Percentiles rank a stretch among this genome's conserved stretches.
phyloP scores from a whole-genome alignment of 1,284 basidiomycete genomes.

The Ganoderma meredithae region DNA sequence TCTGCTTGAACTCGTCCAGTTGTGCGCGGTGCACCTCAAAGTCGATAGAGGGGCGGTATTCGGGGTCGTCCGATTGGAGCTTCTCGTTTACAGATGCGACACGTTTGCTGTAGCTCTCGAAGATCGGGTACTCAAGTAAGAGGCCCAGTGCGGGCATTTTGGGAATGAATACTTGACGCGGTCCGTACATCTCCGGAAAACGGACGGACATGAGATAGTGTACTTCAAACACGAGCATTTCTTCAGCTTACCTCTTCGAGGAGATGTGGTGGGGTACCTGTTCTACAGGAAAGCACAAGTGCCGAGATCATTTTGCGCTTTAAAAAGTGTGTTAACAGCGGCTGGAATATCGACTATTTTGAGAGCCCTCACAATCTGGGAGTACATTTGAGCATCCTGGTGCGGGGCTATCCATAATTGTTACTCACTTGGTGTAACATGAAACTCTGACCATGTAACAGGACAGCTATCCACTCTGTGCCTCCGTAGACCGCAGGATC shows the following conservation, averaged over 20 bases:
- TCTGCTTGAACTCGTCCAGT: conserved; percentile 85
- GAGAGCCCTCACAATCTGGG: conserved; percentile 38
- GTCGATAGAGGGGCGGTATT: conserved; percentile 73
- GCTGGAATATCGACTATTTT: too few relatives aligned
- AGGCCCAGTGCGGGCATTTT: conserved; percentile 97
- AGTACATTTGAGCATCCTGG: conserved; percentile 3
- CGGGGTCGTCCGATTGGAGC: conserved; percentile 55
- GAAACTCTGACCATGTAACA: conserved; percentile 97
- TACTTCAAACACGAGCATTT: not conserved
- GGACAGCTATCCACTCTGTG: conserved; percentile 95
- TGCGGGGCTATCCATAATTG: too few relatives aligned
- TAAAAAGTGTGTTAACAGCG: not conserved
- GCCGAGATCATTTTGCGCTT: conserved; percentile 98
- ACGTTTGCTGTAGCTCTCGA: conserved; percentile 79
- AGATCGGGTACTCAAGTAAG: conserved; percentile 93
- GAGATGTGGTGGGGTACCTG: conserved; percentile 75
- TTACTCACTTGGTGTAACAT: conserved; percentile 92
- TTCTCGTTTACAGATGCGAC: conserved; percentile 69
- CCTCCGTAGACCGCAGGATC: conserved; percentile 88
- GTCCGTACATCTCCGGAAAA: conserved; percentile 60
- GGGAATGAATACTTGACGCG: conserved; percentile 86
- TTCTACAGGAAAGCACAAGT: conserved; percentile 82
- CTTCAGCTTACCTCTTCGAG: conserved; percentile 67
- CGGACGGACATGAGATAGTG: not conserved
- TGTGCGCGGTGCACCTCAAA: conserved; percentile 69